Evolutionary conservation across 352 stramenopile species (phyloP).

Genomic region (Pythium folliculosum): DNA sequence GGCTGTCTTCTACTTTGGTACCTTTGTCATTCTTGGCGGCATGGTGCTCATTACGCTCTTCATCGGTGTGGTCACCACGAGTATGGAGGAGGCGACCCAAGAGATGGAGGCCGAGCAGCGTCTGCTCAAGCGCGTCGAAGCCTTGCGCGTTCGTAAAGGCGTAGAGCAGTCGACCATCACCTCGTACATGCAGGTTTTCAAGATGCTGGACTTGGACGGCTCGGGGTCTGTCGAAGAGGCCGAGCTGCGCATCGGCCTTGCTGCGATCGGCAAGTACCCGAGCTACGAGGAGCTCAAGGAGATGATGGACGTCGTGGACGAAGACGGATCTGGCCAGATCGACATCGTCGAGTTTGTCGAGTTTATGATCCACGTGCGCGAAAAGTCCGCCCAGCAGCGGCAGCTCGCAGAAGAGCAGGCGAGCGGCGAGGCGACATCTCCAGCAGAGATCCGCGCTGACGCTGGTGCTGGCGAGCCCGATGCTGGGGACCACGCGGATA

Average conservation of each 20-base stretch:
- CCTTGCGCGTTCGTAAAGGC: constrained; percentile 51
- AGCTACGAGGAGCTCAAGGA: constrained; percentile 80
- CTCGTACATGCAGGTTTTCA: constrained; percentile 87
- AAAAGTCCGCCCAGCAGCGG: constrained; percentile 63
- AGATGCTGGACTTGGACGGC: constrained; percentile 77
- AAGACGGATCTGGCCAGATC: constrained; percentile 85
- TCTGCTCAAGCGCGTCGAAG: constrained; percentile 61
- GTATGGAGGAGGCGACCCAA: constrained; percentile 89
- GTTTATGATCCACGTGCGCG: constrained; percentile 83
- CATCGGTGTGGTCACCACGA: constrained; percentile 91
- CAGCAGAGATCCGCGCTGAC: neutral
- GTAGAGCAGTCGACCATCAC: constrained; percentile 48
- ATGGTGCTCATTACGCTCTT: constrained; percentile 92
- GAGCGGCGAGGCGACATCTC: constrained; percentile 2
- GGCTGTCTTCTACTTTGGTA: constrained; percentile 76
- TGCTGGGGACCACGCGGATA: constrained; percentile 10
- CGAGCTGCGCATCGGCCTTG: constrained; percentile 76
- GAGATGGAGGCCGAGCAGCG: constrained; percentile 81
- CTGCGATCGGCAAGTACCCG: constrained; percentile 80
- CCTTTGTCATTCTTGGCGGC: constrained; percentile 80
- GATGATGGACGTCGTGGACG: constrained; percentile 87
- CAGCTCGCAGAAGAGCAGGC: constrained; percentile 9
- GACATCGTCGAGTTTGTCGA: constrained; percentile 88
- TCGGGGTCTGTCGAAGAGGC: constrained; percentile 86
- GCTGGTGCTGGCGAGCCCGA: neutral